Evolutionary conservation across 2,329 filamentous ascomycete species (phyloP).

Genomic region (Helminthosporium solani): DNA sequence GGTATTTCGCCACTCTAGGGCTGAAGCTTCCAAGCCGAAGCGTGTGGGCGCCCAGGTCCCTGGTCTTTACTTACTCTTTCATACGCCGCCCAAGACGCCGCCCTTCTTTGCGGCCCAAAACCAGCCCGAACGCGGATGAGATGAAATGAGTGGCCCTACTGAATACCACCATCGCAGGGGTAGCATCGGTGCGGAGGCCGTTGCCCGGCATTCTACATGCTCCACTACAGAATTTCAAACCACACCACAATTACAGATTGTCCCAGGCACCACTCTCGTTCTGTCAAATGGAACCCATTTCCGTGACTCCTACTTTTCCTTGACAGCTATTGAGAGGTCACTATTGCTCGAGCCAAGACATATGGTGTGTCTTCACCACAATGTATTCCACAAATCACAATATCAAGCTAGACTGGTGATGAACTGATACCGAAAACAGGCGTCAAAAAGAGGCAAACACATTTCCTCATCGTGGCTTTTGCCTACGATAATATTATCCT

Average conservation of each 20-base stretch:
- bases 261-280: conserved; percentile 18
- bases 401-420: conserved; percentile 7
- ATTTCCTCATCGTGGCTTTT: conserved; percentile 12
- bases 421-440: conserved; percentile 17
- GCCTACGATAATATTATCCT: conserved; percentile 4
- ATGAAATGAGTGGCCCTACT: conserved; percentile 13
- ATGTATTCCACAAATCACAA: conserved; percentile 22
- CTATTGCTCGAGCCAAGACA: conserved; percentile 16
- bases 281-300: conserved; percentile 7
- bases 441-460: conserved; percentile 31
- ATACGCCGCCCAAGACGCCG: conserved; percentile 10
- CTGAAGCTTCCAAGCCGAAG: conserved; percentile 14
- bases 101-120: conserved; percentile 4
- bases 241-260: conserved; percentile 7
- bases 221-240: conserved; percentile 1
- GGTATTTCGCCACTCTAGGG: conserved; percentile 13
- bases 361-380: conserved; percentile 12
- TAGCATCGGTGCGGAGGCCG: conserved; percentile 1
- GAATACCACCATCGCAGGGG: conserved; percentile 18
- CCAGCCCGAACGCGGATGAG: conserved; percentile 6
- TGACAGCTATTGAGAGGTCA: conserved; percentile 3
- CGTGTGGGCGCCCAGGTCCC: conserved; percentile 3
- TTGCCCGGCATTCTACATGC: conserved; percentile 4
- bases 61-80: conserved; percentile 6
- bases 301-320: not conserved